Conservation (phyloP, 1,284 basidiomycete genomes). For the Cystobasidium slooffiae region DNA sequence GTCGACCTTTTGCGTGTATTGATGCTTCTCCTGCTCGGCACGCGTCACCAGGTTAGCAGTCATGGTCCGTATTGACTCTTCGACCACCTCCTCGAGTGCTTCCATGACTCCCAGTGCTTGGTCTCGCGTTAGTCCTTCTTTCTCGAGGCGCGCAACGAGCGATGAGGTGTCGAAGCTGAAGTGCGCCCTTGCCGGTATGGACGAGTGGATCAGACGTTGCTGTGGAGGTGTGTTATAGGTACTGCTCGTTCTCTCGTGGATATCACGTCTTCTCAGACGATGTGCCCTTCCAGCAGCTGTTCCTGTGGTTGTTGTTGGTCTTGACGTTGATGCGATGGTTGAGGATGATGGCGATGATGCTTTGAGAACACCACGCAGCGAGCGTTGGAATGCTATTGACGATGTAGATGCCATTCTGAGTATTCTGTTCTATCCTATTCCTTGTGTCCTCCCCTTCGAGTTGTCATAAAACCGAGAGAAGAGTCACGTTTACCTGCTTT, state of each 20-base stretch:
- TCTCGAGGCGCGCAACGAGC: slow-evolving; percentile 84
- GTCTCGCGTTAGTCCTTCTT: slow-evolving; percentile 79
- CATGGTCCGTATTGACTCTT: slow-evolving; percentile 92
- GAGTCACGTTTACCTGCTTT: neutral
- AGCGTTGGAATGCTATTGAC: no score
- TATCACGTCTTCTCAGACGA: neutral
- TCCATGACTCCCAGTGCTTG: slow-evolving; percentile 95
- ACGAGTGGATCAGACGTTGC: slow-evolving; percentile 15
- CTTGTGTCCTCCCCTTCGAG: neutral
- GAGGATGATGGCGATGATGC: neutral
- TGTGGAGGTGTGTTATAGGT: neutral
- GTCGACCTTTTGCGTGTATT: slow-evolving; percentile 66
- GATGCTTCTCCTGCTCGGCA: slow-evolving; percentile 75
- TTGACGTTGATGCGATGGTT: neutral
- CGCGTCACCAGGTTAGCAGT: slow-evolving; percentile 91
- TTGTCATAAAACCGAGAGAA: neutral
- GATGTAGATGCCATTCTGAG: neutral
- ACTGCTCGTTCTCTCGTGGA: neutral
- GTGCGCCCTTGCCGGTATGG: slow-evolving; percentile 50
- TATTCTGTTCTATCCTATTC: neutral
- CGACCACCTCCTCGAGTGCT: slow-evolving; percentile 90
- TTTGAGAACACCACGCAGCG: neutral
- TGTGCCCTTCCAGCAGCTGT: neutral
- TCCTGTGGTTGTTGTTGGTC: slow-evolving; percentile 1
- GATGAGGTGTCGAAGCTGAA: slow-evolving; percentile 94